Evolutionary conservation across 257 asterid genomes (phyloP).

Genomic region (Solanum rostratum): DNA sequence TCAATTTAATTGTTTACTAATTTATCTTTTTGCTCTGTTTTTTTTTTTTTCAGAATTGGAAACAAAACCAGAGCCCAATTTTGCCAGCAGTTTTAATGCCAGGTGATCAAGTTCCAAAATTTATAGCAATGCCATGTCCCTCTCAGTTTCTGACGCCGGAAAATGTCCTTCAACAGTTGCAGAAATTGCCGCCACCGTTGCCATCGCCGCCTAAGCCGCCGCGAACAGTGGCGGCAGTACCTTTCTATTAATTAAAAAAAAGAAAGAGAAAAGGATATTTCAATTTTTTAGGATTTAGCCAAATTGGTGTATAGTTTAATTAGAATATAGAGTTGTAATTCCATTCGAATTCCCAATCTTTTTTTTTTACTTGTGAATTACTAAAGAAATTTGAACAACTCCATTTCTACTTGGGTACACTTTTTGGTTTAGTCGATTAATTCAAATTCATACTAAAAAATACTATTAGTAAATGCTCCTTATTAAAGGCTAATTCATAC

Average conservation of each 20-base stretch:
- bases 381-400: background rate
- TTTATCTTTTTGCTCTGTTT: background rate
- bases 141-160: conserved; percentile 30
- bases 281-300: background rate
- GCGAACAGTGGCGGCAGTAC: conserved; percentile 23
- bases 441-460: fast-evolving
- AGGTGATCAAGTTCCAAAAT: conserved; percentile 50
- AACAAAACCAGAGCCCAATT: conserved; percentile 35
- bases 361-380: background rate
- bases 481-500: background rate
- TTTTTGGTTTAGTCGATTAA: too few species aligned
- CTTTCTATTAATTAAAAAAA: conserved; percentile 7
- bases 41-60: conserved; percentile 21
- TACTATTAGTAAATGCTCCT: too few species aligned
- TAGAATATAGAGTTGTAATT: background rate
- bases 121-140: conserved; percentile 65
- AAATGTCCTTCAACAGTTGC: conserved; percentile 16
- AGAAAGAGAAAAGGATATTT: background rate
- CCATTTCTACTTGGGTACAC: background rate
- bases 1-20: background rate
- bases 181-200: conserved; percentile 23
- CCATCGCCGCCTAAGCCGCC: conserved; percentile 28
- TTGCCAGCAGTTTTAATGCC: conserved; percentile 81
- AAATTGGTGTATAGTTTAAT: background rate
- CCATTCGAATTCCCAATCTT: background rate